Evolutionary conservation across 306 rosid genomes (phyloP).

Genomic region (Canavalia ensiformis): DNA sequence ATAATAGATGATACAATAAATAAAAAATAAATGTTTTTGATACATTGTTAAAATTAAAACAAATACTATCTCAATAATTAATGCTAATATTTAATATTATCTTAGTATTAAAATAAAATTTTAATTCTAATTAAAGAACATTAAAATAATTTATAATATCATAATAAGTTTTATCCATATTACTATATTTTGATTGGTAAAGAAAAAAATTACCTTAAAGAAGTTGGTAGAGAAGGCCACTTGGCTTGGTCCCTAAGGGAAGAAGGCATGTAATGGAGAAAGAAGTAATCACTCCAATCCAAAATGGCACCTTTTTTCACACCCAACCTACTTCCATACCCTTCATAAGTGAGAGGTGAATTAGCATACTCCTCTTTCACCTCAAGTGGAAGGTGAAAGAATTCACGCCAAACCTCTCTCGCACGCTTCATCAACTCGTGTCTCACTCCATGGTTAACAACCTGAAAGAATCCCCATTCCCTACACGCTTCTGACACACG

Average conservation of each 20-base stretch:
- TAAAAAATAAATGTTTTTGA: no score
- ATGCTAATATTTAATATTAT: no score
- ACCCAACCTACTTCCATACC: slow-evolving; percentile 84
- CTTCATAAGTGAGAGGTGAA: slow-evolving; percentile 76
- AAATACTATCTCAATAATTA: no score
- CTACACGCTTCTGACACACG: slow-evolving; percentile 58
- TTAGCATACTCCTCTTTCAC: slow-evolving; percentile 70
- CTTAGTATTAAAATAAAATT: no score
- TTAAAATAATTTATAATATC: no score
- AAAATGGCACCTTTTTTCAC: slow-evolving; percentile 79
- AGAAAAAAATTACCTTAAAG: slow-evolving; percentile 60
- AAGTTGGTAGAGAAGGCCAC: slow-evolving; percentile 76
- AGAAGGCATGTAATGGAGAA: slow-evolving; percentile 71
- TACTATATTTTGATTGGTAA: no score
- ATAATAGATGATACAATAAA: no score
- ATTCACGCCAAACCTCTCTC: slow-evolving; percentile 70
- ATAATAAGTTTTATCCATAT: no score
- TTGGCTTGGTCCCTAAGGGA: slow-evolving; percentile 58
- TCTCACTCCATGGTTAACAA: slow-evolving; percentile 79
- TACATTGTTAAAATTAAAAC: no score
- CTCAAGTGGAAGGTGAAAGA: slow-evolving; percentile 68
- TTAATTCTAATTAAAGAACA: no score
- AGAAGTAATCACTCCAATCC: slow-evolving; percentile 94
- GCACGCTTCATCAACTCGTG: slow-evolving; percentile 66
- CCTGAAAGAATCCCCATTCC: slow-evolving; percentile 84